These are phyloP conservation scores for Russula dissimulans DNA, from an alignment of 768 basidiomycete genomes.

Conservation along the genomic window DNA sequence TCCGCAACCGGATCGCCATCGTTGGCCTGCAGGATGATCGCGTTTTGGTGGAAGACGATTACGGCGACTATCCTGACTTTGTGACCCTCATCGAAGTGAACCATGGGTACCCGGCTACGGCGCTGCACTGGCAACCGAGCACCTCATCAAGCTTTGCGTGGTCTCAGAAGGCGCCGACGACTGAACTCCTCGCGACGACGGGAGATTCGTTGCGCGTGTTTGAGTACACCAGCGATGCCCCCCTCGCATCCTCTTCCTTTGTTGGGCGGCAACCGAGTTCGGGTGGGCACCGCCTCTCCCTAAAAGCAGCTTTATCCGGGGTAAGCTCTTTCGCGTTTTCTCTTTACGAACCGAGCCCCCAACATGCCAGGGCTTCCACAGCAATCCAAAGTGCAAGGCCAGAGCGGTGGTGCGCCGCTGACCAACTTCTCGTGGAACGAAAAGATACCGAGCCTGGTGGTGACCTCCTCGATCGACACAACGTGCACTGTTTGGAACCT, in stretches of 20 bases:
- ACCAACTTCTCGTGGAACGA: slow-evolving; percentile 99
- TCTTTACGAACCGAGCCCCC: slow-evolving; percentile 5
- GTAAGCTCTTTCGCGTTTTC: slow-evolving; percentile 36
- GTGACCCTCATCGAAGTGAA: slow-evolving; percentile 73
- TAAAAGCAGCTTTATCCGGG: slow-evolving; percentile 74
- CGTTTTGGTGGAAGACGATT: slow-evolving; percentile 80
- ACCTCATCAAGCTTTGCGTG: slow-evolving; percentile 53
- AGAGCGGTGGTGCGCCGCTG: slow-evolving; percentile 77
- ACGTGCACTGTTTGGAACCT: slow-evolving; percentile 99
- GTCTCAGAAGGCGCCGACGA: slow-evolving; percentile 53
- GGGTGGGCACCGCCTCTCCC: slow-evolving; percentile 54
- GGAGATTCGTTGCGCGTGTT: slow-evolving; percentile 90
- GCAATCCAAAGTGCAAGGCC: slow-evolving; percentile 88
- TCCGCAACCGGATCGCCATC: slow-evolving; percentile 71
- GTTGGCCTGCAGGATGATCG: slow-evolving; percentile 77
- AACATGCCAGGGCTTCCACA: slow-evolving; percentile 21
- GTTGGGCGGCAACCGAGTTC: slow-evolving; percentile 55
- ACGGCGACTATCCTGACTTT: slow-evolving; percentile 78
- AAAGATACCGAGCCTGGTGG: slow-evolving; percentile 80
- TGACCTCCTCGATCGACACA: slow-evolving; percentile 97
- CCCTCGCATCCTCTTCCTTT: slow-evolving; percentile 48
- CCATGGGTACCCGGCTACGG: slow-evolving; percentile 90
- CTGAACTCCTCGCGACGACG: slow-evolving; percentile 88
- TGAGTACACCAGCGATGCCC: slow-evolving; percentile 71
- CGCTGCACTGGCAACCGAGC: slow-evolving; percentile 87